Evolutionary conservation across 129 eudicot genomes (phyloP), one percentile per base, ranked within the genome.

Genomic region (Ambrosia trifida): DNA sequence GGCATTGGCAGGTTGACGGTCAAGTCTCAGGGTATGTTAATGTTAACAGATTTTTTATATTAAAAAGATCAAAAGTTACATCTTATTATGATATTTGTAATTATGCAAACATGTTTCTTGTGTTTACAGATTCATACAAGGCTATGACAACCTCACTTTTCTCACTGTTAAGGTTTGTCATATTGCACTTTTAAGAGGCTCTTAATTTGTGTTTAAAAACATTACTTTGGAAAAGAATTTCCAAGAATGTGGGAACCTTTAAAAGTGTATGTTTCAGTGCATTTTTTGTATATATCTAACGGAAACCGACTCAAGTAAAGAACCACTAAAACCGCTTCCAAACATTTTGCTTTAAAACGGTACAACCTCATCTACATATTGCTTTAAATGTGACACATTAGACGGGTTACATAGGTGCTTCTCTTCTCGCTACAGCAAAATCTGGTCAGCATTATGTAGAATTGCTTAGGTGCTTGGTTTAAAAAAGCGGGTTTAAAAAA

Each of bases 21-120:
- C 99, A 95, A 86, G 97, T 95, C 64, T 83, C 97, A 2, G 99
- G 99, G 99, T 95, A 84, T 32, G 79, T 74, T 12, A 63, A 84
- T 32, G 79, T 74, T 12, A 63, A 31, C 10, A 40, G 7, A 40
- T 10, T 67, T 45, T 30, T 4, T 19, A 19, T 40, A 40, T 1
- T 0, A 36, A 40, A 40, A 40, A 5, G 9, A 6, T 40, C 1
- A 43, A 13, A 3, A 11, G 14, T 41, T 32, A 0, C 1, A 11
- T 50, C 33, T 64, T 33, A 9, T 33, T 31, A 11, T 0, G 54
- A 31, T 66, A 30, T 43, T 7, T 63, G 31, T 70, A 62, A 28
- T 70, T 18, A 62, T 41, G 2, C 24, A 30, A 16, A 59, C 43
- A n/a, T 36, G 41, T 49, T 69, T 61, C 32, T 49, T 1, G 35